Evolutionary conservation across 345 rosid genomes (phyloP).

Genomic region (Camelina laxa): DNA sequence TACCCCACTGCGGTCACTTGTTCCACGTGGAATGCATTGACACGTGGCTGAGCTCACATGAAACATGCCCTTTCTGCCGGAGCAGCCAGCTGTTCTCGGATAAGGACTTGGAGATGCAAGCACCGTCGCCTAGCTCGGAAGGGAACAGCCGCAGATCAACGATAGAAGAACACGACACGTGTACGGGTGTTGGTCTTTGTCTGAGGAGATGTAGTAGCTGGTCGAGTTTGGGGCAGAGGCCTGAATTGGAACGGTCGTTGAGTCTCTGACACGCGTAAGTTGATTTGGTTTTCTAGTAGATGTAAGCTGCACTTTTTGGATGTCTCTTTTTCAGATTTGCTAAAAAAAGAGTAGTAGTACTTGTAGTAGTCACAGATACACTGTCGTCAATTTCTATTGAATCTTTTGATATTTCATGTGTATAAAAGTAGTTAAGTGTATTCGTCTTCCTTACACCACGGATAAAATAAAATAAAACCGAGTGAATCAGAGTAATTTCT

Average conservation of each 20-base stretch:
- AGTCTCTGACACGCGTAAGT: slow-evolving; percentile 31
- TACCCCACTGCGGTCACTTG: slow-evolving; percentile 58
- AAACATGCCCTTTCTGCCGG: slow-evolving; percentile 69
- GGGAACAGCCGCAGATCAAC: slow-evolving; percentile 22
- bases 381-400: slow-evolving; percentile 9
- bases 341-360: not conserved
- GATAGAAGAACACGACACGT: slow-evolving; percentile 28
- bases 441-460: slow-evolving; percentile 29
- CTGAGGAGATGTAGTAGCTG: slow-evolving; percentile 38
- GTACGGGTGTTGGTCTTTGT: slow-evolving; percentile 13
- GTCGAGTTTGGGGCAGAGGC: slow-evolving; percentile 22
- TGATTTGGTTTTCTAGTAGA: no score
- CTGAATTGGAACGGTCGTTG: slow-evolving; percentile 28
- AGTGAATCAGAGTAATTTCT: slow-evolving; percentile 36
- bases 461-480: slow-evolving; percentile 31
- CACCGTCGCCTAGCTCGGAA: not conserved
- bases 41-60: slow-evolving; percentile 58
- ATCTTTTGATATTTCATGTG: slow-evolving; percentile 34
- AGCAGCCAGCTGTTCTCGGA: slow-evolving; percentile 46
- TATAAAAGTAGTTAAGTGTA: slow-evolving; percentile 36
- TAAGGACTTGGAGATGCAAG: slow-evolving; percentile 1
- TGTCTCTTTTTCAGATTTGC: not conserved
- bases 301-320: not conserved
- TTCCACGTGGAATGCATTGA: slow-evolving; percentile 61
- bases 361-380: not conserved